A percentile compares a stretch with the other conserved stretches of the same genome.
These are phyloP conservation scores for Corymbia citriodora DNA, from an alignment of 441 rosid species.

Conservation along the genomic window DNA sequence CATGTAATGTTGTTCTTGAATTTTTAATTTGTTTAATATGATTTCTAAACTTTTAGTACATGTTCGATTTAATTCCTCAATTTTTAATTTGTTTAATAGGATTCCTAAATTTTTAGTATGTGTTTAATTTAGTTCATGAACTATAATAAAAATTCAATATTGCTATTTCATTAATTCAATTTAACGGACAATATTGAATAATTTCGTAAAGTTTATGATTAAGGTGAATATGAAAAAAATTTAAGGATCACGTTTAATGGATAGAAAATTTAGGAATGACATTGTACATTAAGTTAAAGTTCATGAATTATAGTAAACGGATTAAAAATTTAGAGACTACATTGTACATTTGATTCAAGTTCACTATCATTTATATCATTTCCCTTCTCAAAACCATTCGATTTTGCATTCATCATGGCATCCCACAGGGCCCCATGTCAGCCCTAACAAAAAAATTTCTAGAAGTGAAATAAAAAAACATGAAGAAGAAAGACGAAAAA, in stretches of 20 bases:
- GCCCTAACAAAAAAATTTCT: neutral
- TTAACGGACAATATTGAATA: neutral
- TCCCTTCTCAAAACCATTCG: neutral
- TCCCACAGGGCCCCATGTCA: neutral
- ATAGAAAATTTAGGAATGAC: too few relatives aligned
- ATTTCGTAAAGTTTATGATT: too few relatives aligned
- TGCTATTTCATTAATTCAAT: neutral
- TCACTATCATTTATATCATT: neutral
- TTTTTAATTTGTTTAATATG: too few relatives aligned
- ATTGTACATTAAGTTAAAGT: too few relatives aligned
- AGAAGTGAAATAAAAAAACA: neutral
- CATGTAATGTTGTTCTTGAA: fast-evolving
- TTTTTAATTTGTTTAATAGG: too few relatives aligned
- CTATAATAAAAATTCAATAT: fast-evolving
- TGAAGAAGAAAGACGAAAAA: neutral
- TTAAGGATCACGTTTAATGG: too few relatives aligned
- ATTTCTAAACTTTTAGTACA: fast-evolving
- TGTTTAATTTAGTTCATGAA: fast-evolving
- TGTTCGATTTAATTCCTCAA: too few relatives aligned
- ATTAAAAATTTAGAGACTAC: too few relatives aligned
- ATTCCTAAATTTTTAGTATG: fast-evolving
- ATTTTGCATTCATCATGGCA: neutral
- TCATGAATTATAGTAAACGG: too few relatives aligned
- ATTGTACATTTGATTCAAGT: too few relatives aligned
- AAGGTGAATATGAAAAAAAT: too few relatives aligned